phyloP scores from a whole-genome alignment of 306 rosid genomes.

The Medicago lupulina region DNA sequence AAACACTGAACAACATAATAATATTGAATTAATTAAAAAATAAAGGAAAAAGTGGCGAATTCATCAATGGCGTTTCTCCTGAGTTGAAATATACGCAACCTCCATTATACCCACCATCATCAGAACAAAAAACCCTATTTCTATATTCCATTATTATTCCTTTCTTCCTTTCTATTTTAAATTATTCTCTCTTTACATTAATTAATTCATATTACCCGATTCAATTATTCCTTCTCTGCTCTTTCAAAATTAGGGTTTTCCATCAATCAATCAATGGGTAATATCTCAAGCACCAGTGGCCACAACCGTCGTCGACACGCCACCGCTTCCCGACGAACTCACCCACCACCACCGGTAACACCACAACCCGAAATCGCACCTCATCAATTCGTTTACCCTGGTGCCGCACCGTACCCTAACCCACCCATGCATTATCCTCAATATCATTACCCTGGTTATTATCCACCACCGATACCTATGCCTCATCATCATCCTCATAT shows the following conservation, averaged over 20 bases:
- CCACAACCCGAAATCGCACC: slow-evolving; percentile 75
- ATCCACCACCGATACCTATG: slow-evolving; percentile 39
- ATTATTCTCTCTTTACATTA: not conserved
- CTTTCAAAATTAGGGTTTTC: slow-evolving; percentile 24
- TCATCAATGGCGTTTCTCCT: slow-evolving; percentile 38
- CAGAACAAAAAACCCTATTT: not conserved
- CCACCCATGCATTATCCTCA: slow-evolving; percentile 44
- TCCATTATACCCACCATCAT: slow-evolving; percentile 36
- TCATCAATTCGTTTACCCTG: slow-evolving; percentile 62
- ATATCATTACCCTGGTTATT: slow-evolving; percentile 47
- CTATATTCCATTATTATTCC: not conserved
- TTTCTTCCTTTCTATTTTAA: too few species aligned
- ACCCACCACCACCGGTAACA: slow-evolving; percentile 62
- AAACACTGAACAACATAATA: not conserved
- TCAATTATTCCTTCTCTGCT: not conserved
- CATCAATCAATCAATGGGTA: slow-evolving; percentile 61
- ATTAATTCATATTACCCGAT: too few species aligned
- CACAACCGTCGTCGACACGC: slow-evolving; percentile 59
- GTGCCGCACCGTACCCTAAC: slow-evolving; percentile 61
- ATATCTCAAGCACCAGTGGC: slow-evolving; percentile 57
- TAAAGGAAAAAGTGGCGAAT: not conserved
- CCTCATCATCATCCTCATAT: slow-evolving; percentile 40
- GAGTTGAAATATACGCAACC: slow-evolving; percentile 46
- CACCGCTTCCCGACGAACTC: slow-evolving; percentile 46
- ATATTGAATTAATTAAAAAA: not conserved